Conservation (phyloP, 2,329 filamentous ascomycete species). For the Neocatenulostroma microsporum region DNA sequence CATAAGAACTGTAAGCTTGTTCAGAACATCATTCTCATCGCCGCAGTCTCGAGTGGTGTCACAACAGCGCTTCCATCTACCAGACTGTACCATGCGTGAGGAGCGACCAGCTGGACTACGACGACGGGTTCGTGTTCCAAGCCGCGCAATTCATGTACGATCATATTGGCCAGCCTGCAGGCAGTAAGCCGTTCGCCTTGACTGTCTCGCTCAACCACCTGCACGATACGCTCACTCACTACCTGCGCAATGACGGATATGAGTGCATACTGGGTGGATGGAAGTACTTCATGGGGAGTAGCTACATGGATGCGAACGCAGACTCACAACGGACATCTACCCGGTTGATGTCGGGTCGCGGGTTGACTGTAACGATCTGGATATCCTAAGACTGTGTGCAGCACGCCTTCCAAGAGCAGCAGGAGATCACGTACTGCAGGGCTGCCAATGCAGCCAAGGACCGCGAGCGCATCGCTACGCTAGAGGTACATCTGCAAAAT, state of each 20-base stretch:
- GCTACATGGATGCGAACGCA: constrained; percentile 85
- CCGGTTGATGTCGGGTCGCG: no score
- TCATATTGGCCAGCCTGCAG: constrained; percentile 70
- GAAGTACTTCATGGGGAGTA: constrained; percentile 98
- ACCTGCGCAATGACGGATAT: constrained; percentile 75
- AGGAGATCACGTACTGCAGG: no score
- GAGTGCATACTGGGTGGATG: constrained; percentile 88
- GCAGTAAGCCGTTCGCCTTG: constrained; percentile 71
- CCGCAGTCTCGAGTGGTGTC: constrained; percentile 88
- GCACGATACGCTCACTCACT: constrained; percentile 86
- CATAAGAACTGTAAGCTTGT: no score
- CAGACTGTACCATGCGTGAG: constrained; percentile 82
- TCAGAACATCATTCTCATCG: no score
- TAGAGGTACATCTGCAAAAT: no score
- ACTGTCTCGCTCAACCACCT: constrained; percentile 92
- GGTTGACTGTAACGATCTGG: no score
- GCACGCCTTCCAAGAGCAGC: no score
- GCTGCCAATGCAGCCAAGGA: no score
- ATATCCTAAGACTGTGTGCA: no score
- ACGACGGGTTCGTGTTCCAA: constrained; percentile 92
- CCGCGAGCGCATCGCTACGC: no score
- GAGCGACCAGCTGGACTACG: constrained; percentile 92
- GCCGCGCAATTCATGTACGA: constrained; percentile 86
- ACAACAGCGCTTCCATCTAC: constrained; percentile 88
- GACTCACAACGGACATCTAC: constrained; percentile 90